Evolutionary conservation across 2,329 filamentous ascomycete species (phyloP).

Genomic region (Elsinoe fawcettii): DNA sequence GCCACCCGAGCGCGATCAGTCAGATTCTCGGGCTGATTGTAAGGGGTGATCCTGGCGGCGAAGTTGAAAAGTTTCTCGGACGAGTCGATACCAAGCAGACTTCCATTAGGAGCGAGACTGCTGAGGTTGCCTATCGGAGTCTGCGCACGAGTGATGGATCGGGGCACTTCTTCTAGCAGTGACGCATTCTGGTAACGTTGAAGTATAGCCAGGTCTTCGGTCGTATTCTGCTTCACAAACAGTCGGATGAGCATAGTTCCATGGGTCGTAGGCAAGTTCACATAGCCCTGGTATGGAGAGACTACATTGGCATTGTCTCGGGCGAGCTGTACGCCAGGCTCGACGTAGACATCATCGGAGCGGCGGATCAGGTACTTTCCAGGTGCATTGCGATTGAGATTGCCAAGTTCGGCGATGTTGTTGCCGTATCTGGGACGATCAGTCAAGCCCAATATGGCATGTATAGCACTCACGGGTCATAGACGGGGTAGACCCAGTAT

Average conservation of each 20-base stretch:
- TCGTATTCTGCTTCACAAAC: slow-evolving; percentile 15
- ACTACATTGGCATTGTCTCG: background rate
- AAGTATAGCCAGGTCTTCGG: slow-evolving; percentile 10
- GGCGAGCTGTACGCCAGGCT: background rate
- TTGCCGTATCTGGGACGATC: slow-evolving; percentile 13
- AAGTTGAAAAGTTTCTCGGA: slow-evolving; percentile 13
- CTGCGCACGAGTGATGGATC: background rate
- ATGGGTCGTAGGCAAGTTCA: slow-evolving; percentile 17
- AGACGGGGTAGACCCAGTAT: slow-evolving; percentile 16
- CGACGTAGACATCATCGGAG: slow-evolving; percentile 9
- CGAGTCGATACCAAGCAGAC: slow-evolving; percentile 14
- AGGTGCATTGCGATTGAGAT: slow-evolving; percentile 12
- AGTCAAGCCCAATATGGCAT: too few species aligned
- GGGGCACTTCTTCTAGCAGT: background rate
- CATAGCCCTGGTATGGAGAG: slow-evolving; percentile 2
- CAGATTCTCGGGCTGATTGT: slow-evolving; percentile 16
- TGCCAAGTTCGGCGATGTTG: slow-evolving; percentile 16
- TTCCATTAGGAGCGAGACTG: slow-evolving; percentile 12
- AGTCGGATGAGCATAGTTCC: slow-evolving; percentile 19
- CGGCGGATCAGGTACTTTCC: slow-evolving; percentile 18
- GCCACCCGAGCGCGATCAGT: slow-evolving; percentile 15
- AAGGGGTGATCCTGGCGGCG: slow-evolving; percentile 14
- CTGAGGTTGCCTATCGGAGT: slow-evolving; percentile 8
- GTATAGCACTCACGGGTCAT: slow-evolving; percentile 15
- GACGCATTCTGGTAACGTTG: slow-evolving; percentile 17